Conservation (phyloP, 1,284 basidiomycete genomes). For the Gymnopus androsaceus region DNA sequence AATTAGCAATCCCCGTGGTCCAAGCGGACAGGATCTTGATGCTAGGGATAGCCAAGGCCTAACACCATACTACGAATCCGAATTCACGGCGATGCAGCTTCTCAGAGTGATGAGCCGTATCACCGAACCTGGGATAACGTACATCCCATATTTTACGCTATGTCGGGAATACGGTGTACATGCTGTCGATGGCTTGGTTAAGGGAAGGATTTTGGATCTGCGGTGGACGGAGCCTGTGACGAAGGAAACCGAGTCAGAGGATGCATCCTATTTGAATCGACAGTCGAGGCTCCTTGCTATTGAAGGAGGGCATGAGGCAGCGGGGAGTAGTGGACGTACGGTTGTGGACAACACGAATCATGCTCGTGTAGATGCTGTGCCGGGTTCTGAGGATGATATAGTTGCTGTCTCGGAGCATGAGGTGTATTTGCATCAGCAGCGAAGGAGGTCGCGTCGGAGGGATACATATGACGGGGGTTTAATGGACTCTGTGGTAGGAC, state of each 20-base stretch:
- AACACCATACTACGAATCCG: constrained; percentile 27
- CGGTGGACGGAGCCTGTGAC: constrained; percentile 75
- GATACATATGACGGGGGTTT: constrained; percentile 31
- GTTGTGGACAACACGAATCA: constrained; percentile 4
- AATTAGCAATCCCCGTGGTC: constrained; percentile 38
- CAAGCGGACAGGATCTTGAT: constrained; percentile 17
- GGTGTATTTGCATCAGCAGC: constrained; percentile 17
- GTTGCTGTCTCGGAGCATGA: constrained; percentile 41
- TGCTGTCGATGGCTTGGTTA: constrained; percentile 80
- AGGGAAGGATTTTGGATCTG: constrained; percentile 70
- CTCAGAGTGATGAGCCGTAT: constrained; percentile 76
- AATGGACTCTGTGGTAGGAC: constrained; percentile 20
- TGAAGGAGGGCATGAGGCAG: constrained; percentile 20
- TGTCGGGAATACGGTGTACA: constrained; percentile 76
- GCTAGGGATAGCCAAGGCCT: too few relatives aligned
- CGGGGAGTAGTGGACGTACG: constrained; percentile 31
- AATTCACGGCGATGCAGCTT: constrained; percentile 73
- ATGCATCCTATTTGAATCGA: constrained; percentile 3
- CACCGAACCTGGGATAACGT: constrained; percentile 57
- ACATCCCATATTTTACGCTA: constrained; percentile 74
- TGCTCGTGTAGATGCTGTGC: constrained; percentile 21
- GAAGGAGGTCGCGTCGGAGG: constrained; percentile 39
- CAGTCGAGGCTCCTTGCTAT: constrained; percentile 6
- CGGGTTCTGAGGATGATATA: constrained; percentile 50
- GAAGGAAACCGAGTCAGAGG: constrained; percentile 39